Evolutionary conservation across 768 basidiomycete genomes (phyloP).

Genomic region (Lactarius sanguifluus): DNA sequence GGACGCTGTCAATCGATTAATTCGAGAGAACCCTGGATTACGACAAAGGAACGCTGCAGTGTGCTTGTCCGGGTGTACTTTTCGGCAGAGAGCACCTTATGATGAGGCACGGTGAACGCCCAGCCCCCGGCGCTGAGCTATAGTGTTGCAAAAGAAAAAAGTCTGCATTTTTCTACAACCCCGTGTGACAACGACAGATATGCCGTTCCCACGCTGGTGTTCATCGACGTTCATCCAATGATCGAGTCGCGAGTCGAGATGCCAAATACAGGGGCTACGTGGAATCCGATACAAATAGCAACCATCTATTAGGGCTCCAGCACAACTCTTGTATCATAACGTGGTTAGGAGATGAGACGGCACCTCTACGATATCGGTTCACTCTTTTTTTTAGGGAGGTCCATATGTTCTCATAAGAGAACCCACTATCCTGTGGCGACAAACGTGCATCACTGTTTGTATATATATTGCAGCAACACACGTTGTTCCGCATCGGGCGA

Average conservation of each 20-base stretch:
- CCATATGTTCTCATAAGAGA: neutral
- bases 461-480: conserved; percentile 34
- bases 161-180: too few species aligned
- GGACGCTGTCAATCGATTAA: neutral
- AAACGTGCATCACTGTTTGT: neutral
- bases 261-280: neutral
- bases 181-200: neutral
- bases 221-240: too few species aligned
- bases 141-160: neutral
- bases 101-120: neutral
- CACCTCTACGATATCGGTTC: neutral
- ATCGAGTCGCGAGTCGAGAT: too few species aligned
- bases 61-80: neutral
- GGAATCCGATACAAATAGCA: neutral
- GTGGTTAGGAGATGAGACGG: neutral
- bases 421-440: conserved; percentile 1
- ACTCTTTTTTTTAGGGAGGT: neutral
- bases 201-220: neutral
- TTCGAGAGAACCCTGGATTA: too few species aligned
- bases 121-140: neutral
- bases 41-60: neutral
- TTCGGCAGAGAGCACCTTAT: neutral
- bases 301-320: neutral
- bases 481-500: neutral
- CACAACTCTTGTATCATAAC: neutral